A percentile compares a stretch with the other conserved stretches of the same genome.
Evolutionary conservation across 805 yeast genomes (phyloP).

Genomic region (Jamesozyma piceae): DNA sequence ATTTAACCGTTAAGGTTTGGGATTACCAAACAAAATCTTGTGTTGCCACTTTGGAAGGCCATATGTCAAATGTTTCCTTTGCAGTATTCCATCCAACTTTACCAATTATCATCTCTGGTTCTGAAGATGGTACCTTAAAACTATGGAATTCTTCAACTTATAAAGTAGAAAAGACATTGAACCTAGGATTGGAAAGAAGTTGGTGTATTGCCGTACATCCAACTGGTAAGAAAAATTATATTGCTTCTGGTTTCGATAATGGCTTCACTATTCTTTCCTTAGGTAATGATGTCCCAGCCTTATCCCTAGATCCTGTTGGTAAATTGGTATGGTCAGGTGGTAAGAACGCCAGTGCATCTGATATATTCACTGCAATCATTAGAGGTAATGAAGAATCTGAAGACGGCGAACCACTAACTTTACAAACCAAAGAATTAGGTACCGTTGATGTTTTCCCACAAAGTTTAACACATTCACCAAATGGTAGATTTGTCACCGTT

Average conservation of each 20-base stretch:
- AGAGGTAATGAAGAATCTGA: slow-evolving; percentile 57
- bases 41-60: slow-evolving; percentile 92
- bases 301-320: slow-evolving; percentile 89
- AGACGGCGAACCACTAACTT: slow-evolving; percentile 72
- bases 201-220: slow-evolving; percentile 86
- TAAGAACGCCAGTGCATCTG: slow-evolving; percentile 57
- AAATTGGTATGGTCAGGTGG: slow-evolving; percentile 72
- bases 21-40: slow-evolving; percentile 95
- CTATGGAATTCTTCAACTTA: slow-evolving; percentile 94
- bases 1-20: slow-evolving; percentile 82
- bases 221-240: slow-evolving; percentile 53
- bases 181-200: slow-evolving; percentile 87
- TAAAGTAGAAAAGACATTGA: slow-evolving; percentile 83
- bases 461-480: slow-evolving; percentile 82
- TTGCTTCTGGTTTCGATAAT: slow-evolving; percentile 91
- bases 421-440: slow-evolving; percentile 88
- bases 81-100: slow-evolving; percentile 97
- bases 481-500: slow-evolving; percentile 93
- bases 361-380: slow-evolving; percentile 74
- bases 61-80: slow-evolving; percentile 86
- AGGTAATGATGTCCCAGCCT: slow-evolving; percentile 90
- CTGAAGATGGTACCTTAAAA: slow-evolving; percentile 91
- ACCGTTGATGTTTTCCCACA: slow-evolving; percentile 88
- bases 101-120: slow-evolving; percentile 89
- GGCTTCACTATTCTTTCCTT: slow-evolving; percentile 83